Conservation (phyloP, 2,329 filamentous ascomycete genomes). For the Paraphaeosphaeria minitans region DNA sequence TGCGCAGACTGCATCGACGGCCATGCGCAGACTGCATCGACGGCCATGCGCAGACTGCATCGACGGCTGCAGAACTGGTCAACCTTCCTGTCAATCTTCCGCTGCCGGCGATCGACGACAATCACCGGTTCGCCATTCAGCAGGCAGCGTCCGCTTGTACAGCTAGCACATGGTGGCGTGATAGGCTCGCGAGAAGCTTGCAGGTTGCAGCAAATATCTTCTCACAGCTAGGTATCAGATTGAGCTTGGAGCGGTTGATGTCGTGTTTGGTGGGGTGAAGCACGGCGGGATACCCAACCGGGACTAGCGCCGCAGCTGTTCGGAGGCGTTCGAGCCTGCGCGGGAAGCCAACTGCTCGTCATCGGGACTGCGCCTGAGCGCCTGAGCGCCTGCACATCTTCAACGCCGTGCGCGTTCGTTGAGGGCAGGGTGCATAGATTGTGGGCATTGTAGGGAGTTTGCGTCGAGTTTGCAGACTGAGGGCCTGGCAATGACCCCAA, state of each 20-base stretch:
- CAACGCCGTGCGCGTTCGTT: background rate
- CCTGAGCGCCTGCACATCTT: constrained; percentile 13
- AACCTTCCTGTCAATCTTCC: constrained; percentile 9
- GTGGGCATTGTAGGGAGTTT: background rate
- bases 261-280: constrained; percentile 8
- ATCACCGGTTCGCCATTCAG: constrained; percentile 1
- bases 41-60: too few species aligned
- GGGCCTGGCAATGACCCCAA: background rate
- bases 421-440: background rate
- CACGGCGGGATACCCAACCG: constrained; percentile 11
- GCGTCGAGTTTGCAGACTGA: background rate
- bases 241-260: constrained; percentile 19
- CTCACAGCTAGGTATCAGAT: constrained; percentile 17
- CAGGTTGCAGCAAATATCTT: constrained; percentile 18
- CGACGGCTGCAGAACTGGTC: background rate
- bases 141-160: background rate
- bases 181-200: constrained; percentile 20
- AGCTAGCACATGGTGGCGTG: constrained; percentile 23
- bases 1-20: too few species aligned
- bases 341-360: constrained; percentile 19
- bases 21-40: too few species aligned
- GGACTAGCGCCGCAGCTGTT: constrained; percentile 8
- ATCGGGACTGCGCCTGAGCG: constrained; percentile 16
- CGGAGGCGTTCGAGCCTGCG: constrained; percentile 9
- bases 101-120: background rate